Evolutionary conservation across 23 red algal genomes (phyloP).

Genomic region (Gracilaria domingensis): DNA sequence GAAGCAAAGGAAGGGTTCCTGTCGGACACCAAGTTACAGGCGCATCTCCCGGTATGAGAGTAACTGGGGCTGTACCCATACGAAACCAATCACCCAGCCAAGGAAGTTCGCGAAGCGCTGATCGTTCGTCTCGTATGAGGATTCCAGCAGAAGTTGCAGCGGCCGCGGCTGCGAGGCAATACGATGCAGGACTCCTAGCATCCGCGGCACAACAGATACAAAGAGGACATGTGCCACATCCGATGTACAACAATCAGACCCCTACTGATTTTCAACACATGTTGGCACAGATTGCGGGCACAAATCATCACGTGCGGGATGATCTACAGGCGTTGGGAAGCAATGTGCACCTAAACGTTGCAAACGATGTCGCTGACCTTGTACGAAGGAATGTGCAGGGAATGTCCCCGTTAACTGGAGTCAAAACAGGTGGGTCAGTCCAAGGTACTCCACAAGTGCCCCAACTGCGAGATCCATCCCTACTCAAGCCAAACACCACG

Average conservation of each 20-base stretch:
- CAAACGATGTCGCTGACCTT: not conserved
- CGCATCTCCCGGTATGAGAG: constrained; percentile 8
- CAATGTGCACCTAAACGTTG: not conserved
- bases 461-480: not conserved
- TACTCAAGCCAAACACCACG: constrained; percentile 5
- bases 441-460: constrained; percentile 1
- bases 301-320: not conserved
- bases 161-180: not conserved
- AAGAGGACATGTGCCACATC: not conserved
- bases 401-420: not conserved
- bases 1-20: not conserved
- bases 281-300: not conserved
- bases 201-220: constrained; percentile 11
- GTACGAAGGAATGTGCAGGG: not conserved
- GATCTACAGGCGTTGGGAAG: not conserved
- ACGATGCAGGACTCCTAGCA: not conserved
- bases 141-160: not conserved
- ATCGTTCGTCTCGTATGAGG: not conserved
- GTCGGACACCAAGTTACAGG: not conserved
- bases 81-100: constrained; percentile 13
- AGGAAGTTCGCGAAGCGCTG: constrained; percentile 2
- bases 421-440: not conserved
- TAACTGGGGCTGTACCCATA: not conserved
- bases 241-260: not conserved
- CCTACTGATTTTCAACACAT: constrained; percentile 7